Evolutionary conservation across 192 early-diverging fungal genomes (phyloP), one percentile per base, ranked within the genome.

Genomic region (Coemansia sp.): DNA sequence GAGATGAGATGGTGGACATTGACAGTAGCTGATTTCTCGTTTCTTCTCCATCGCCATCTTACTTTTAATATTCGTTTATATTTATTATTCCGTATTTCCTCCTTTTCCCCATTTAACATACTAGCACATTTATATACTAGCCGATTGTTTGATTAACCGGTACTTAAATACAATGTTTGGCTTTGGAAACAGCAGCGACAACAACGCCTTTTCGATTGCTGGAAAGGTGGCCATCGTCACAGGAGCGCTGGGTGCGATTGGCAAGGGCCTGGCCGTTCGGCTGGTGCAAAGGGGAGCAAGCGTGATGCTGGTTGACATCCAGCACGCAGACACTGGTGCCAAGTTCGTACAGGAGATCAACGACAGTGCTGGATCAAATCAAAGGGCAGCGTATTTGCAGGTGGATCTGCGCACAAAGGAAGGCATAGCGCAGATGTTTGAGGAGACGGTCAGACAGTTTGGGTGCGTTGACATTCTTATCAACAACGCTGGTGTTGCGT

Each of bases 401-500:
- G 58, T 66, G 5, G 72, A 77, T 44, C n/a, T 83, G 58, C 22
- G 64, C 3, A 51, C 61, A 5, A 46, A 39, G 20, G 42, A 46
- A 4, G 63, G 71, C 9, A 71, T 77, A 3, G 46, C n/a, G 13
- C 43, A 42, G 8, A 75, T 77, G 75, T 11, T 74, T 4, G 22
- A 55, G 4, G 65, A 64, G 65, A 62, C 75, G 4, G 25, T 58
- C 16, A 32, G 46, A 14, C 38, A 67, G 22, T 83, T 75, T 60
- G 75, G 75, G 5, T 53, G 40, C 7, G 20, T 74, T 1, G 75
- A 83, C 41, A 43, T 83, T 2, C 63, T 83, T 5, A 49, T 83
- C 41, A 83, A 77, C 57, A 77, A 77, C 59, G 80, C 80, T 0
- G 80, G 66, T 2, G 19, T 83, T 4, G 75, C 72, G 0, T 76